phyloP scores from a whole-genome alignment of 2,329 filamentous ascomycete species.

The Penicillium oxalicum region DNA sequence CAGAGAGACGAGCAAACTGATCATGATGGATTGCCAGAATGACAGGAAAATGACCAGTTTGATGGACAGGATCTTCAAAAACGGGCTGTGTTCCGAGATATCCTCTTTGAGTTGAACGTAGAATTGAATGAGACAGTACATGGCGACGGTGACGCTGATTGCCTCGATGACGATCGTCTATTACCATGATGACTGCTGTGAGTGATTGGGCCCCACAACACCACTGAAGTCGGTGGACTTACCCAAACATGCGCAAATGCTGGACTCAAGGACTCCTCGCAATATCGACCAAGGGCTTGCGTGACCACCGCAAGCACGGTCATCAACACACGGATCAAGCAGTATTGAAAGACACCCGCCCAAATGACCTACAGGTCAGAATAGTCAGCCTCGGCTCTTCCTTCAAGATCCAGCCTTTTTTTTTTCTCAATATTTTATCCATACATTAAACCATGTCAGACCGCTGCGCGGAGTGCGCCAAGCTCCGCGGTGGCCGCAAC shows the following conservation, averaged over 20 bases:
- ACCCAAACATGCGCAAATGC: slow-evolving; percentile 83
- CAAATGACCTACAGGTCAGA: slow-evolving; percentile 48
- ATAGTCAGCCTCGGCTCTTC: slow-evolving; percentile 1
- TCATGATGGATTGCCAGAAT: slow-evolving; percentile 71
- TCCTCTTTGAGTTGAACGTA: slow-evolving; percentile 69
- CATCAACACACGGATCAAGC: slow-evolving; percentile 71
- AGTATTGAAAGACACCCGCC: slow-evolving; percentile 80
- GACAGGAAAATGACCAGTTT: slow-evolving; percentile 88
- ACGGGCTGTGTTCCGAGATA: slow-evolving; percentile 63
- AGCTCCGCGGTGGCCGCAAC: slow-evolving; percentile 59
- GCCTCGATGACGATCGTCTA: slow-evolving; percentile 64
- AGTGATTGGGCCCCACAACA: not conserved
- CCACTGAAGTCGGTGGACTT: slow-evolving; percentile 11
- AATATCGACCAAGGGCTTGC: slow-evolving; percentile 65
- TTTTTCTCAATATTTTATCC: no score
- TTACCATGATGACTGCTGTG: not conserved
- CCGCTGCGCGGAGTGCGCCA: slow-evolving; percentile 70
- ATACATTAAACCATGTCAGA: slow-evolving; percentile 65
- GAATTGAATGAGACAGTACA: slow-evolving; percentile 85
- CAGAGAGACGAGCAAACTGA: slow-evolving; percentile 56
- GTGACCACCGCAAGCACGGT: slow-evolving; percentile 71
- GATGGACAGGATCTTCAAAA: slow-evolving; percentile 77
- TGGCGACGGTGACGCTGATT: slow-evolving; percentile 69
- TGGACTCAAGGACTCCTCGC: slow-evolving; percentile 70
- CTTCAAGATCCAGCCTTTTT: not conserved